Evolutionary conservation across 2,329 filamentous ascomycete species (phyloP), one percentile per base, ranked within the genome.

Genomic region (Colletotrichum sidae): DNA sequence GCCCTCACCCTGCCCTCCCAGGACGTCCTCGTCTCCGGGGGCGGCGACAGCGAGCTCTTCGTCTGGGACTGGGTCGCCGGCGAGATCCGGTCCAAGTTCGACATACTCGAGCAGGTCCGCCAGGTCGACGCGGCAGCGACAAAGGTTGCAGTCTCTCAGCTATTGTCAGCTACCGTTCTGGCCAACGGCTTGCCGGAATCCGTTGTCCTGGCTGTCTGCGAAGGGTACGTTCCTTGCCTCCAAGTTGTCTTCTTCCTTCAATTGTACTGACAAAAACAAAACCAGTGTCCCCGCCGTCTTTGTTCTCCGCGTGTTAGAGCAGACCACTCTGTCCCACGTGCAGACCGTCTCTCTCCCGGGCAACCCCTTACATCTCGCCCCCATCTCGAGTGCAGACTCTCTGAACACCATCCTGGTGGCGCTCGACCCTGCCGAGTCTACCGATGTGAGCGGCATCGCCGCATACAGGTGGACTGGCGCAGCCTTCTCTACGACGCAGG

Each of bases 51-150:
- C 64, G 86, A 90, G 68, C 73, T 99, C 9, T 88, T 91, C 67
- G 81, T 94, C 0, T 99, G 94, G 94, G 84, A 94, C 68, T 99
- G 95, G 95, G 78, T 80, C 46, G 78, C 77, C 0, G 85, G 84
- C 13, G 77, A 75, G 15, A 73, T 92, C 34, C 72, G 89, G 0
- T 81, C 84, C 33, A 88, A 82, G 70, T 76, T 85, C 2, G 83
- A 86, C 64, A 69, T 93, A 15, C 76, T 86, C 6, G 72, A 72
- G 1, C 75, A 79, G 7, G 81, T 52, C 34, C 63, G 55, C 8
- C 55, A 69, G 54, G 60, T 75, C 76, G 58, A 70, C 17, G 70
- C 74, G 3, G 75, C 75, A 10, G 74, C 75, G 4, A 70, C 71
- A 63, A 82, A 83, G 67, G 72, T 85, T 17, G 83, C 86, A 2